Conservation (phyloP, 2,329 filamentous ascomycete genomes). For the Colletotrichum cordylinicola region DNA sequence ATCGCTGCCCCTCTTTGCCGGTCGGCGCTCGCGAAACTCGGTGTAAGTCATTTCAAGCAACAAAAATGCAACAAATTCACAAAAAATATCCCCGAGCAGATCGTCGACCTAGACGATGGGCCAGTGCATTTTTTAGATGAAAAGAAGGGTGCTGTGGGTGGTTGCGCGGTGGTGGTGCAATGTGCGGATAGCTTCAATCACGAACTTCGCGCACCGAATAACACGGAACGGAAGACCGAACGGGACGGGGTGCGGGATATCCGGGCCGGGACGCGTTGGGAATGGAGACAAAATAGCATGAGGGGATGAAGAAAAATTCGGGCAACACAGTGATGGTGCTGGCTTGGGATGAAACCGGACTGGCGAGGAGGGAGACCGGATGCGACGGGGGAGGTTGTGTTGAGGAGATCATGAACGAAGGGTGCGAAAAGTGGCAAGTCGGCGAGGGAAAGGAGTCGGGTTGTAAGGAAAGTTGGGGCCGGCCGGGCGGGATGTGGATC, state of each 20-base stretch:
- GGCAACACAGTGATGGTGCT: neutral
- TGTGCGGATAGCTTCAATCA: constrained; percentile 25
- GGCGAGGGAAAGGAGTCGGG: constrained; percentile 12
- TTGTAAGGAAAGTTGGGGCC: constrained; percentile 15
- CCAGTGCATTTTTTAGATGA: neutral
- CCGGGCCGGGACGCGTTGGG: neutral
- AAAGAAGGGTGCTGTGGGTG: neutral
- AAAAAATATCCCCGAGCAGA: constrained; percentile 6
- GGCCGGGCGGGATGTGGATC: neutral
- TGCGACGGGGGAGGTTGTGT: constrained; percentile 16
- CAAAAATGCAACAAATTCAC: constrained; percentile 9
- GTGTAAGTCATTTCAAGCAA: constrained; percentile 21
- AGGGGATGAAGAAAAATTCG: constrained; percentile 1
- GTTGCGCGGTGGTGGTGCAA: constrained; percentile 18
- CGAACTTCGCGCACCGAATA: neutral
- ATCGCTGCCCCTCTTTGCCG: neutral
- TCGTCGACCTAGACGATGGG: constrained; percentile 11
- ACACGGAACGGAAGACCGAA: neutral
- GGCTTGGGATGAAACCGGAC: neutral
- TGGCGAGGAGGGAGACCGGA: neutral
- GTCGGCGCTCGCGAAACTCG: constrained; percentile 16
- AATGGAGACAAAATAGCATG: neutral
- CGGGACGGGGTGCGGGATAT: neutral
- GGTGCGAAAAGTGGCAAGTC: constrained; percentile 15
- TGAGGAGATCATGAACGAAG: neutral